Evolutionary conservation across 306 rosid genomes (phyloP), one percentile per base, ranked within the genome.

Genomic region (barrel medic (Medicago truncatula)): DNA sequence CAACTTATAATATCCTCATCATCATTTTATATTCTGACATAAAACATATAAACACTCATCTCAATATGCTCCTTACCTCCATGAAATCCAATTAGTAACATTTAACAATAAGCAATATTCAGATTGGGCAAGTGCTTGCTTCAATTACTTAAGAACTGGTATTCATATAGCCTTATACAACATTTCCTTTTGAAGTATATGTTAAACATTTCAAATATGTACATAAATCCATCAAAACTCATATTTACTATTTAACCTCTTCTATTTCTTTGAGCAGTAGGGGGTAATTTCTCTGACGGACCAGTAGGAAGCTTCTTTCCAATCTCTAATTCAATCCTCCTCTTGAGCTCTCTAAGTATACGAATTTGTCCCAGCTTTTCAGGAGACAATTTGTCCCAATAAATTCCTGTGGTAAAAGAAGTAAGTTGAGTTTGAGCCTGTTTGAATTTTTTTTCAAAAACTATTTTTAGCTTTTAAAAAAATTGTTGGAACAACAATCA

Each of bases 331-430:
- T 88, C 97, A 23, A 91, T 89, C 79, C 89, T 81, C 57, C 73
- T 85, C 86, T 91, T 91, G 64, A 93, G 96, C 80, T 93, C 94
- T 84, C 96, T 78, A 3, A 93, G 96, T 80, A 93, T 77, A 59
- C 84, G 89, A 43, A 93, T 84, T 87, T 91, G 96, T 34, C 90
- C 89, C 36, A 93, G 82, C 86, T 93, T 93, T 83, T 89, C 97
- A 38, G 96, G 97, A 77, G 98, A 93, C 81, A 93, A 71, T 79
- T 89, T 89, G 70, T 93, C 97, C 98, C 98, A 93, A 81, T 91
- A 93, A 73, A 93, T 93, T 72, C 98, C 98, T 93, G 70, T 16
- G 63, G 25, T 58, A 61, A 61, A 61, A 34, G 6, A 73, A 52
- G 4, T 52, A 11, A 38, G 49, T 76, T 64, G 38, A 60, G 64